Base-by-base conservation (phyloP, 2,329 filamentous ascomycete species). In the Alternaria postmessia region DNA sequence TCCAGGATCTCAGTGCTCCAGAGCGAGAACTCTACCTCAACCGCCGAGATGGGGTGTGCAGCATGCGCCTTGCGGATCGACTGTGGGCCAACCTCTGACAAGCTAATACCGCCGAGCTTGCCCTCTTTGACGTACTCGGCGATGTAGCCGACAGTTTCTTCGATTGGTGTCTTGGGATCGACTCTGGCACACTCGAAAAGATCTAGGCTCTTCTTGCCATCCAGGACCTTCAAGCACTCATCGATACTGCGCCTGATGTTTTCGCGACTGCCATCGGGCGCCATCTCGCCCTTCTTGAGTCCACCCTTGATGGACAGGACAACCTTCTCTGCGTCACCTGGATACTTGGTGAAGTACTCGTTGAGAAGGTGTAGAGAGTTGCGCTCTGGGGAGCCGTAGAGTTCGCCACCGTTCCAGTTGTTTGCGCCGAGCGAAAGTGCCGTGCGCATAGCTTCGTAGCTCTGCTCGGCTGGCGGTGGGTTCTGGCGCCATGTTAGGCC, bases 1-100 rank as follows among this genome's bases (percentile, higher is more conserved):
- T 83, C 74, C 5, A 88, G 74, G 46, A 87, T 84, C 26, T 87
- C 83, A 3, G 84, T 86, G 6, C 79, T 79, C 80, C 83, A 89
- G 2, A 88, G 78, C 16, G 83, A 86, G 57, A 89, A 80, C 70
- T 89, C 87, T 24, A 88, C 83, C 68, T 90, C 88, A 7, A 89
- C 86, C 2, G 84, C 83, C 1, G 81, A 81, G 49, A 89, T 84
- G 18, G 85, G 86, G 63, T 84, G 82, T 42, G 87, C 81, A 53
- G 83, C 82, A 47, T 82, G 79, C 26, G 82, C 84, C 57, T 81
- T 80, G 46, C 82, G 73, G 57, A 85, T 83, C 1, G 79, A 80
- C 26, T 80, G 69, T 20, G 80, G 81, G n/a, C 73, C 75, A 53
- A 81, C 81, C 64, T 84, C 82, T 14, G 77, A 80, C 66, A 84